Evolutionary conservation across 1,284 basidiomycete genomes (phyloP), one percentile per base, ranked within the genome.

Genomic region (Crucibulum parvulum): DNA sequence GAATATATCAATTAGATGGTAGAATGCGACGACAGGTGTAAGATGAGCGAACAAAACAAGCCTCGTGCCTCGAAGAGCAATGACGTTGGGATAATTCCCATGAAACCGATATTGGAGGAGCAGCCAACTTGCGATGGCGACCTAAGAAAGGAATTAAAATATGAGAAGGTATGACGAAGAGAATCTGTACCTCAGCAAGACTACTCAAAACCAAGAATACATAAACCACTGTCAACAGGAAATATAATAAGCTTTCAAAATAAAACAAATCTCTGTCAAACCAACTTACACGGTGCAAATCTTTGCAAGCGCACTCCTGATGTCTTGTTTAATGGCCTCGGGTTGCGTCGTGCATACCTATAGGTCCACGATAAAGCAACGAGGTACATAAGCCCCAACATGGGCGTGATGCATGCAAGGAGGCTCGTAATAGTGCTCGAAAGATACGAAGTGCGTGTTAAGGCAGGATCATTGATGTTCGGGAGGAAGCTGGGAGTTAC

Each of bases 111-210:
- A 87, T 67, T 87, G 84, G 7, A 84, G 69, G 36, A 87, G 67
- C 47, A 88, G 72, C 87, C 87, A 88, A 60, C 78, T 81, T 47
- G 82, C 72, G 37, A 84, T 72, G 5, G 84, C 84, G 18, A 83
- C 70, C 87, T 88, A 54, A n/a, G 45, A n/a, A 57, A 37, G 24
- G 4, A 24, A 54, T 13, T 37, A 53, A 15, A 53, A 37, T 37
- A 37, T 13, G 6, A n/a, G 34, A 9, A 24, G n/a, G 58, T 15
- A 9, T 37, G 15, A 37, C 51, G 7, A 8, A 34, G 46, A 13
- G 15, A 11, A 35, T 37, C 36, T 63, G 24, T 65, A 86, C 87
- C 75, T 82, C 79, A 4, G 80, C 74, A 46, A 88, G 67, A 65
- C 84, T 81, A 48, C 61, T 72, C 39, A 83, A 70, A 7, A 87